These are phyloP conservation scores for Leptographium procerum DNA, from an alignment of 2,329 filamentous ascomycete species.

Conservation along the genomic window DNA sequence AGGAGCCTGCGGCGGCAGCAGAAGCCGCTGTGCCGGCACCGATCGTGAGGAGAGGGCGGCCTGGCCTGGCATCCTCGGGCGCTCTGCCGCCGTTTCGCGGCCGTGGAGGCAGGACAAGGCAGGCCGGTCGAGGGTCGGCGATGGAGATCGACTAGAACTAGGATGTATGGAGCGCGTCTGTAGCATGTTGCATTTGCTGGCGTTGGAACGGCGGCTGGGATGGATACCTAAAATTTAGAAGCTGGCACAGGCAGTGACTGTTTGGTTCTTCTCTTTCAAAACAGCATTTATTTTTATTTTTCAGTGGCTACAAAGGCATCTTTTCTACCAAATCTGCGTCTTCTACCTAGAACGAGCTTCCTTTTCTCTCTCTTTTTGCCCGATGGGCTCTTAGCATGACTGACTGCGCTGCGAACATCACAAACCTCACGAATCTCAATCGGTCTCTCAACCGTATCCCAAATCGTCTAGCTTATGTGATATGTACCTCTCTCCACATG, in stretches of 20 bases:
- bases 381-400: background rate
- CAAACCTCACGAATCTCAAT: too few relatives aligned
- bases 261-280: background rate
- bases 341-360: background rate
- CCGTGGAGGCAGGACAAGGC: slow-evolving; percentile 4
- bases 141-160: slow-evolving; percentile 9
- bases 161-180: too few relatives aligned
- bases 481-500: background rate
- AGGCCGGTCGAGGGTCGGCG: background rate
- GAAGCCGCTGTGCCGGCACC: background rate
- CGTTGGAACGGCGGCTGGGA: background rate
- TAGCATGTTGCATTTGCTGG: background rate
- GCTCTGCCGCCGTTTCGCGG: background rate
- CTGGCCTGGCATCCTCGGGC: background rate
- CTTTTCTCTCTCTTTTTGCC: background rate
- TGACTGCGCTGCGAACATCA: background rate
- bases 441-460: background rate
- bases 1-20: background rate
- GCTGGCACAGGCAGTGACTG: too few relatives aligned
- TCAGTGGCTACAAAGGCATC: background rate
- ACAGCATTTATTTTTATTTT: background rate
- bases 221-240: background rate
- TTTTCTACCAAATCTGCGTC: background rate
- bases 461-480: background rate
- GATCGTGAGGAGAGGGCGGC: background rate